Base-by-base conservation (phyloP, 108 stramenopile genomes). In the Aurantiochytrium sp. region DNA sequence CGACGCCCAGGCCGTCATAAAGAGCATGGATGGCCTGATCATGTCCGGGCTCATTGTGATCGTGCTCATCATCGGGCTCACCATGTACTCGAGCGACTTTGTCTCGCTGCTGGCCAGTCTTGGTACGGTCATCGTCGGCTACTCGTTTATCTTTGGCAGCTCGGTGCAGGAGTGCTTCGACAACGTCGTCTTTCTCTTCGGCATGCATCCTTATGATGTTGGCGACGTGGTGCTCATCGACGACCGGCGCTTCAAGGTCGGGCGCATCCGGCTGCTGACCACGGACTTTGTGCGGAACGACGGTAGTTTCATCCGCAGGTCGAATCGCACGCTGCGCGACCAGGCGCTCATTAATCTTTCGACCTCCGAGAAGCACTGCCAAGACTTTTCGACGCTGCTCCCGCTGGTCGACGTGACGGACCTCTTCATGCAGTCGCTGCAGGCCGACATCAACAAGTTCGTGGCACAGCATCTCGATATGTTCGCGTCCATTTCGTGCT, bases 11-110 rank as follows among this genome's bases (percentile, higher is more conserved):
- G 45, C 73, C 12, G 73, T 81, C 12, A 81, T 81, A 6, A 81
- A 81, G 73, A 48, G 42, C 24, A 81, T 81, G 73, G 73, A 81
- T 48, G 73, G 42, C 32, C 42, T 48, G 0, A 41, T 81, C 3
- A 81, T 81, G 73, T 48, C 42, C 1, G 45, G 39, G 50, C 45
- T 81, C 45, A 41, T 81, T 48, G 45, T 81, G 6, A 17, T 81
- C 8, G 73, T 81, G 21, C 24, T 48, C 6, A 41, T 81, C 0
- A 81, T 81, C 24, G 39, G 42, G 0, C 42, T 81, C 27, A 48
- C 42, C n/a, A 48, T 81, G 73, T 81, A 48, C 45, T 81, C 73
- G 45, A 81, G 73, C 73, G 45, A 48, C 45, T 81, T 48, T 41
- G 42, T 81, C 39, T 48, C 39, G n/a, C 39, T 81, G n/a, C 45